Base-by-base conservation (phyloP, 192 early-diverging fungal genomes). In the Coemansia sp. region DNA sequence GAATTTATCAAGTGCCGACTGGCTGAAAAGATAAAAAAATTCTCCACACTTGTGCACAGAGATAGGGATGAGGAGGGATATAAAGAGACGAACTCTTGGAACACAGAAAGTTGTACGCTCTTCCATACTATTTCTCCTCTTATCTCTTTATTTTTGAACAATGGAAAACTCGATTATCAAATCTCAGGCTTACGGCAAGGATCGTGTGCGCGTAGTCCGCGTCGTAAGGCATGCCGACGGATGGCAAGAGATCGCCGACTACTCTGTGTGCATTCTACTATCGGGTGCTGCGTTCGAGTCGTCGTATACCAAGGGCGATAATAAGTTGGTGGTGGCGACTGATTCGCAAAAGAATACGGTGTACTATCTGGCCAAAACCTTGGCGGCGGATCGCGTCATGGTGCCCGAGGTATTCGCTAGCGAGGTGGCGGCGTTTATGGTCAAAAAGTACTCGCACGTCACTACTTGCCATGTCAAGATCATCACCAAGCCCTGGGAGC, bases 271-370 rank as follows among this genome's bases (percentile, higher is more conserved):
- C 62, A 75, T 85, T 41, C 77, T 89, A 63, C 77, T 89, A 57
- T 86, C 83, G 21, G 88, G 88, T 60, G 80, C 69, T 61, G 62
- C 69, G 67, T 89, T 90, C 70, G 86, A 84, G 65, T 77, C 87
- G 32, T 87, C 89, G 34, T 93, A 92, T 73, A 92, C 92, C 67
- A 85, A 89, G 78, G 92, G 87, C 64, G 89, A 90, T 69, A 93
- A 93, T 85, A 87, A 85, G 75, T 81, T 86, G 62, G 85, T 93
- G 21, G 87, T 93, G 15, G 87, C 92, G 7, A 93, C 92, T 23
- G 91, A 93, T 69, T 88, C 90, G 23, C 84, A 88, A 68, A 93
- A 93, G 86, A 93, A 93, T 82, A 91, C 89, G 27, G 81, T 91
- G 69, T 91, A 90, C 77, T 78, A 88, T 53, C 69, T 92, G 62